Conservation (phyloP, 2,329 filamentous ascomycete species). For the Hypoxylon sp. region DNA sequence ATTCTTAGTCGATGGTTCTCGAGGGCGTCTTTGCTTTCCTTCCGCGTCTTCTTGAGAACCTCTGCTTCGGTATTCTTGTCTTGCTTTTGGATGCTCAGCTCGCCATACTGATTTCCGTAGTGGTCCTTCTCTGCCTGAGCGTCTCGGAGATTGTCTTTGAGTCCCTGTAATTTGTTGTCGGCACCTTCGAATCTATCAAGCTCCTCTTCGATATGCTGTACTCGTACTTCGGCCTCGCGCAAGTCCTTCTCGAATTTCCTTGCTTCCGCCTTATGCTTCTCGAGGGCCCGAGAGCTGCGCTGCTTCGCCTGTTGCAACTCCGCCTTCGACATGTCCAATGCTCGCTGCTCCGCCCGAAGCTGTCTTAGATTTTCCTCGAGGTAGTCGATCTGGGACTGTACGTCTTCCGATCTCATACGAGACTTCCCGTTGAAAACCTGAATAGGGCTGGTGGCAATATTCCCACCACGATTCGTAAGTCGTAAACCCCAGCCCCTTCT, state of each 20-base stretch:
- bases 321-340: slow-evolving; percentile 58
- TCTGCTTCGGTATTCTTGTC: slow-evolving; percentile 56
- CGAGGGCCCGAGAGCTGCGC: slow-evolving; percentile 54
- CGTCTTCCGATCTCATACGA: slow-evolving; percentile 81
- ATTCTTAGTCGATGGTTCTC: slow-evolving; percentile 56
- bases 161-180: slow-evolving; percentile 68
- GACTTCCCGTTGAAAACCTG: slow-evolving; percentile 60
- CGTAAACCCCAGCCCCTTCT: slow-evolving; percentile 67
- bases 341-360: slow-evolving; percentile 62
- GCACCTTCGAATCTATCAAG: slow-evolving; percentile 73
- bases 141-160: slow-evolving; percentile 66
- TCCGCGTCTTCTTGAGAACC: slow-evolving; percentile 49
- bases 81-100: slow-evolving; percentile 57
- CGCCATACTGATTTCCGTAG: slow-evolving; percentile 63
- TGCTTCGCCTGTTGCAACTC: slow-evolving; percentile 57
- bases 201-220: slow-evolving; percentile 62
- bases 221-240: slow-evolving; percentile 67
- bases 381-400: slow-evolving; percentile 67
- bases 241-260: slow-evolving; percentile 58
- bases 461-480: slow-evolving; percentile 57
- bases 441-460: slow-evolving; percentile 46
- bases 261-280: slow-evolving; percentile 55
- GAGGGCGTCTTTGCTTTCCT: slow-evolving; percentile 44
- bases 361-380: slow-evolving; percentile 60
- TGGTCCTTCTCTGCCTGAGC: slow-evolving; percentile 54